phyloP scores from a whole-genome alignment of 441 rosid species.

The Syzygium malaccense region DNA sequence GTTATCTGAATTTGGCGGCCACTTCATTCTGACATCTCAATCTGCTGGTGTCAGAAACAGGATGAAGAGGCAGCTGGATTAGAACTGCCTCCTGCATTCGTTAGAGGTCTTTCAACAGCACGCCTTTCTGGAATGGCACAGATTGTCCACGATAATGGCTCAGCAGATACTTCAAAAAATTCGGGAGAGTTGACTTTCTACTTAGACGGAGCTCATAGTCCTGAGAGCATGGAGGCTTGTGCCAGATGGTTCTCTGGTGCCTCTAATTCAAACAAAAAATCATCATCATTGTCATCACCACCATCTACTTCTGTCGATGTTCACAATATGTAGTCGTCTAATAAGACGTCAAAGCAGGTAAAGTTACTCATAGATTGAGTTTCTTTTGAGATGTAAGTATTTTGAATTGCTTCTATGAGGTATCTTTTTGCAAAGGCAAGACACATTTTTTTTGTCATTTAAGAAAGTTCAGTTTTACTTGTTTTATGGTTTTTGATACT shows the following conservation, averaged over 20 bases:
- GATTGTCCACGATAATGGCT: conserved; percentile 40
- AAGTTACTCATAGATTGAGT: not conserved
- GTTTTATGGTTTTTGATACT: not conserved
- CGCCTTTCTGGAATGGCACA: conserved; percentile 77
- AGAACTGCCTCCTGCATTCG: conserved; percentile 43
- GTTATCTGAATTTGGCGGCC: not conserved
- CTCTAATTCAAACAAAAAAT: conserved; percentile 24
- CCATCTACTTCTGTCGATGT: conserved; percentile 8
- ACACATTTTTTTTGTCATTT: not conserved
- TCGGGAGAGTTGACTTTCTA: conserved; percentile 68
- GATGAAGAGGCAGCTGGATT: conserved; percentile 22
- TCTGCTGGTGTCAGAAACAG: conserved; percentile 12
- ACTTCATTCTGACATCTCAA: not conserved
- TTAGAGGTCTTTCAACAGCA: conserved; percentile 77
- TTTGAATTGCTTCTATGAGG: not conserved
- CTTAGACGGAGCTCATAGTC: conserved; percentile 97
- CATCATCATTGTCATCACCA: conserved; percentile 9
- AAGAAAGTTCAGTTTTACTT: not conserved
- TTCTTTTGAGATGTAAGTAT: not conserved
- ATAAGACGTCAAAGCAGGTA: conserved; percentile 62
- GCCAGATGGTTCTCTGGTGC: conserved; percentile 83
- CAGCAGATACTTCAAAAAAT: conserved; percentile 21
- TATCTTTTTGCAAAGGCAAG: not conserved
- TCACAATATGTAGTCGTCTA: conserved; percentile 17
- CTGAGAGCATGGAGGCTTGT: conserved; percentile 93